Percentiles rank a stretch among this genome's conserved stretches.
These are phyloP conservation scores for Lepidopterella palustris DNA, from an alignment of 495 filamentous ascomycete species.

Conservation along the genomic window DNA sequence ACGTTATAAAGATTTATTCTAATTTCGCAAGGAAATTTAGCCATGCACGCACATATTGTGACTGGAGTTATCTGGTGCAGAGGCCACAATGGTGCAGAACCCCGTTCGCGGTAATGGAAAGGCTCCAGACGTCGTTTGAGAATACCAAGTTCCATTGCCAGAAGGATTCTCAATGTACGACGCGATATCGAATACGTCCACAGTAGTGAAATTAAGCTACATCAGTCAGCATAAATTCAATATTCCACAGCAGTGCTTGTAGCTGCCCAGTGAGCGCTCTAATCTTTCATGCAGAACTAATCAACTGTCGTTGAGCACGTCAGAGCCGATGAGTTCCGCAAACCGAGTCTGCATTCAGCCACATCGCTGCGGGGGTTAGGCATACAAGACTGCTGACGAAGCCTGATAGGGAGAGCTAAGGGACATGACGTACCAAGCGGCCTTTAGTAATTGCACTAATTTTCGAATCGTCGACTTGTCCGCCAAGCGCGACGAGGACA, in stretches of 20 bases:
- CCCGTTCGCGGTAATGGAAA: constrained; percentile 18
- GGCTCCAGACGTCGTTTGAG: constrained; percentile 13
- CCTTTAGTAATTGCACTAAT: neutral
- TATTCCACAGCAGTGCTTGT: too few species aligned
- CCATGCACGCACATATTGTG: constrained; percentile 17
- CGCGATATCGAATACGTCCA: constrained; percentile 21
- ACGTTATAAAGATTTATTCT: too few species aligned
- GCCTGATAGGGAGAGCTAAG: too few species aligned
- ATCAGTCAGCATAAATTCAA: too few species aligned
- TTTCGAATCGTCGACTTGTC: constrained; percentile 12
- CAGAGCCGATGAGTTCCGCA: too few species aligned
- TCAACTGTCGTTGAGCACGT: too few species aligned
- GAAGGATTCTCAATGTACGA: constrained; percentile 8
- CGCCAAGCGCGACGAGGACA: constrained; percentile 19
- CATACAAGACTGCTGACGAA: too few species aligned
- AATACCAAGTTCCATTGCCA: constrained; percentile 19
- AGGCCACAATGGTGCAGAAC: constrained; percentile 16
- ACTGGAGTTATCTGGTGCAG: constrained; percentile 23
- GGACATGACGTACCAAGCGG: neutral
- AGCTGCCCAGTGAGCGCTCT: too few species aligned
- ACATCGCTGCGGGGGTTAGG: too few species aligned
- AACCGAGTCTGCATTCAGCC: too few species aligned
- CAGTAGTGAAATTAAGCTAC: constrained; percentile 15
- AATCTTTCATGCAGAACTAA: too few species aligned
- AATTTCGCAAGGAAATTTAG: too few species aligned